phyloP scores from a whole-genome alignment of 306 rosid genomes.

The Quercus bicolor region DNA sequence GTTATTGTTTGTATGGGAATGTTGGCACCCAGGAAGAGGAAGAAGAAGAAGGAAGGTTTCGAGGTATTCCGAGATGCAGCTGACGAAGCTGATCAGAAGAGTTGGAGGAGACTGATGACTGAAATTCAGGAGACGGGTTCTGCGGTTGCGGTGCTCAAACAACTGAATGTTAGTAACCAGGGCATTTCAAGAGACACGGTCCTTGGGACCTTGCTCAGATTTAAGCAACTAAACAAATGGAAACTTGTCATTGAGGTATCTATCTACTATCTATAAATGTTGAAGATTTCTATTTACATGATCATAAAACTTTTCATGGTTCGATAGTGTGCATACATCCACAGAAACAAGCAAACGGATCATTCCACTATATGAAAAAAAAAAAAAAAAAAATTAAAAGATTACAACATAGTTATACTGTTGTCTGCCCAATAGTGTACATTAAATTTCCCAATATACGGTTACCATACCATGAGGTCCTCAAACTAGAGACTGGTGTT shows the following conservation, averaged over 20 bases:
- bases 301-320: too few species aligned
- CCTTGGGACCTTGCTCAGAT: conserved; percentile 81
- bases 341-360: too few species aligned
- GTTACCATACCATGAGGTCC: too few species aligned
- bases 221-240: conserved; percentile 84
- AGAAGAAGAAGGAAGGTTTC: conserved; percentile 61
- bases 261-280: too few species aligned
- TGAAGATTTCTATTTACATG: too few species aligned
- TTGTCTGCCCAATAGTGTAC: too few species aligned
- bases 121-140: conserved; percentile 73
- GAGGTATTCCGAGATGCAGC: conserved; percentile 66
- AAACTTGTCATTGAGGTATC: conserved; percentile 77
- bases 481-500: too few species aligned
- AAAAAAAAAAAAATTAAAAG: too few species aligned
- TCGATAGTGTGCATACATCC: too few species aligned
- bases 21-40: conserved; percentile 82
- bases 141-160: conserved; percentile 66
- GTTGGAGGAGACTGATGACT: conserved; percentile 82
- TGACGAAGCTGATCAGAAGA: conserved; percentile 79
- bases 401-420: too few species aligned
- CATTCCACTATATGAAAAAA: too few species aligned
- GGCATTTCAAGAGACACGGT: conserved; percentile 60
- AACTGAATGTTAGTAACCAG: conserved; percentile 40
- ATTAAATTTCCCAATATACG: too few species aligned
- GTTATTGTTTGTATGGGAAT: conserved; percentile 73